Conservation (phyloP, 495 filamentous ascomycete species). For the Bathelium albidoporum region DNA sequence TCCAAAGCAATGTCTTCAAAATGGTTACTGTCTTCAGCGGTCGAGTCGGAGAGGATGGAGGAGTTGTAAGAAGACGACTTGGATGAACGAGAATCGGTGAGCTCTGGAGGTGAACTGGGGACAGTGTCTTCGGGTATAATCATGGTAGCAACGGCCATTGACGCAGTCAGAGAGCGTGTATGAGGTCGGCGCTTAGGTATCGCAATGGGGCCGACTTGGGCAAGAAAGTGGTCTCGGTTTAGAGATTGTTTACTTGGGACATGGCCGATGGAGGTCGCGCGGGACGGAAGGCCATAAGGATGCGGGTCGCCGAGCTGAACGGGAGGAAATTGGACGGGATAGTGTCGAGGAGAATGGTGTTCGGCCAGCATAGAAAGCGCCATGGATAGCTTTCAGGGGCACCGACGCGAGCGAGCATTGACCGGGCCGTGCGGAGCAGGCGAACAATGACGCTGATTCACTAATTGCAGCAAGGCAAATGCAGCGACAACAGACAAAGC, state of each 20-base stretch:
- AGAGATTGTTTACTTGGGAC: conserved; percentile 4
- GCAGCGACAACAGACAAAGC: neutral
- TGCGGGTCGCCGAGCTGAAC: neutral
- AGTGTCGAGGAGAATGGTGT: neutral
- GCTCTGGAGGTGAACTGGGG: conserved; percentile 72
- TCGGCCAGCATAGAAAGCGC: neutral
- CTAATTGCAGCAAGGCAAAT: too few relatives aligned
- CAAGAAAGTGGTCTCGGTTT: neutral
- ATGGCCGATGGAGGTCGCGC: neutral
- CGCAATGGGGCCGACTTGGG: neutral
- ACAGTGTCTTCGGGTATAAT: conserved; percentile 27
- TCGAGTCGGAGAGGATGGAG: conserved; percentile 52
- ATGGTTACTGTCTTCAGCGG: conserved; percentile 34
- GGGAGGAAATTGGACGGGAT: neutral
- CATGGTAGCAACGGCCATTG: conserved; percentile 15
- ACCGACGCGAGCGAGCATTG: neutral
- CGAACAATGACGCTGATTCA: neutral
- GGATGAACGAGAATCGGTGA: conserved; percentile 78
- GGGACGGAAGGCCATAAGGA: neutral
- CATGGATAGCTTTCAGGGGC: conserved; percentile 4
- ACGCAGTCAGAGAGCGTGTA: conserved; percentile 12
- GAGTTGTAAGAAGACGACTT: conserved; percentile 85
- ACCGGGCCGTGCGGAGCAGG: neutral
- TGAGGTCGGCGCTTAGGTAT: conserved; percentile 4
- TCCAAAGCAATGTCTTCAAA: conserved; percentile 91